These are phyloP conservation scores for Cercophora scortea DNA, from an alignment of 495 filamentous ascomycete genomes.

Conservation along the genomic window DNA sequence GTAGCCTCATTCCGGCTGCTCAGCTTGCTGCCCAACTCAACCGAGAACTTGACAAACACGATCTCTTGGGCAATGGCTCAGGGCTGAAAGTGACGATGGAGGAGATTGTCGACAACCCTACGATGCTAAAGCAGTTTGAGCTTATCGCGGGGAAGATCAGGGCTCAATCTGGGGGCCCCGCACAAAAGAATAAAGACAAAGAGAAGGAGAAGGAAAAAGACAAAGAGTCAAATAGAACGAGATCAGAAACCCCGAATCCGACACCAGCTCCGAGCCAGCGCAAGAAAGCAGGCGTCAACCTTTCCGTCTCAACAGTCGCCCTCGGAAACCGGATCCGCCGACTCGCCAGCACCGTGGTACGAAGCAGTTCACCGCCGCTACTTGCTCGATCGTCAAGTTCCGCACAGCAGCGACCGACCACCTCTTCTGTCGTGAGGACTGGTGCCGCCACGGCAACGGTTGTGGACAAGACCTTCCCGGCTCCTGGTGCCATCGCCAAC, in stretches of 20 bases:
- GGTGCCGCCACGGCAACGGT: conserved; percentile 19
- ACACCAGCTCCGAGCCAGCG: background rate
- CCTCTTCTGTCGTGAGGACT: conserved; percentile 11
- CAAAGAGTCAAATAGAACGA: too few relatives aligned
- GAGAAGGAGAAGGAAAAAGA: conserved; percentile 13
- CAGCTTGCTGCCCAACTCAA: conserved; percentile 37
- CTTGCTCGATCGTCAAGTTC: background rate
- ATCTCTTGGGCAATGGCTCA: conserved; percentile 8
- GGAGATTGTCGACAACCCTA: conserved; percentile 39
- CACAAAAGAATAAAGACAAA: conserved; percentile 12
- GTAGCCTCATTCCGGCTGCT: conserved; percentile 35
- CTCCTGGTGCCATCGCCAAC: background rate
- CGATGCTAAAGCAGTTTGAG: conserved; percentile 42
- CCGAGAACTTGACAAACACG: conserved; percentile 24
- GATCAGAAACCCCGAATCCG: conserved; percentile 5
- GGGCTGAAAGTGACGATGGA: conserved; percentile 31
- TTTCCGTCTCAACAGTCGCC: conserved; percentile 9
- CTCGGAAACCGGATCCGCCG: conserved; percentile 23
- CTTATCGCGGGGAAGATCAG: conserved; percentile 35
- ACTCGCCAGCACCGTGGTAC: conserved; percentile 20
- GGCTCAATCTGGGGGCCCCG: conserved; percentile 4
- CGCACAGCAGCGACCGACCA: conserved; percentile 3
- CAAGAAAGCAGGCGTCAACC: conserved; percentile 22
- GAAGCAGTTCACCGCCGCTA: conserved; percentile 6
- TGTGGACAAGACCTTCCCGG: conserved; percentile 7